Base-by-base conservation (phyloP, 2,329 filamentous ascomycete species). In the Ilyonectria sp. region DNA sequence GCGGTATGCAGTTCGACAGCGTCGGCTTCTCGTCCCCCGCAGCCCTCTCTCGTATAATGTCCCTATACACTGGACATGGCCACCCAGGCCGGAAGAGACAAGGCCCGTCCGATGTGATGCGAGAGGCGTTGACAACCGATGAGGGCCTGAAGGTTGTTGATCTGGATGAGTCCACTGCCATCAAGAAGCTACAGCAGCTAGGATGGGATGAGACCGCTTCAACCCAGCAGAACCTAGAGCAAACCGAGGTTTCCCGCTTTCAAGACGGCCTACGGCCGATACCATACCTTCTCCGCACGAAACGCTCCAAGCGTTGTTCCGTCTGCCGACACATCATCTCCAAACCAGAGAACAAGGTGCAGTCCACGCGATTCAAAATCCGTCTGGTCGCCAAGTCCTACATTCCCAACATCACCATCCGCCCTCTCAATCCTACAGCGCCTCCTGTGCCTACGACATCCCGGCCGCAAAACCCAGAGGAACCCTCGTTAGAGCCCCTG, bases 251-350 rank as follows among this genome's bases (percentile, higher is more conserved):
- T 60, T 82, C 88, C 2, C 89, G 88, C 7, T 95, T 96, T 77
- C 82, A 89, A 2, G 87, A 91, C 60, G 90, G 95, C 21, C 88
- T 98, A 6, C 91, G 94, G 31, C 96, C 96, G 0, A 87, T 95
- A 15, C 92, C 95, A 0, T 92, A 93, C 17, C 87, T 97, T 2
- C 89, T 99, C 15, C 92, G 94, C 63, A 97, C 95, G 0, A 98
- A 98, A 78, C 92, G 95, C 43, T 94, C 94, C 21, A 98, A 98
- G 83, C 93, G 96, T 52, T 99, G 96, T 81, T 92, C 94, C 57
- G 89, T 92, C 11, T 99, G 96, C 82, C 92, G 96, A 13, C 95
- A 98, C 82, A 98, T 98, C 78, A 92, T 99, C 74, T 93, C 94
- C 68, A 97, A 97, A 79, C 96, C 95, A 15, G 96, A 99, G 81